Percentiles rank a stretch among this genome's conserved stretches.
These are phyloP conservation scores for Dryadomyces sulphureus DNA, from an alignment of 2,329 filamentous ascomycete genomes.

Conservation along the genomic window DNA sequence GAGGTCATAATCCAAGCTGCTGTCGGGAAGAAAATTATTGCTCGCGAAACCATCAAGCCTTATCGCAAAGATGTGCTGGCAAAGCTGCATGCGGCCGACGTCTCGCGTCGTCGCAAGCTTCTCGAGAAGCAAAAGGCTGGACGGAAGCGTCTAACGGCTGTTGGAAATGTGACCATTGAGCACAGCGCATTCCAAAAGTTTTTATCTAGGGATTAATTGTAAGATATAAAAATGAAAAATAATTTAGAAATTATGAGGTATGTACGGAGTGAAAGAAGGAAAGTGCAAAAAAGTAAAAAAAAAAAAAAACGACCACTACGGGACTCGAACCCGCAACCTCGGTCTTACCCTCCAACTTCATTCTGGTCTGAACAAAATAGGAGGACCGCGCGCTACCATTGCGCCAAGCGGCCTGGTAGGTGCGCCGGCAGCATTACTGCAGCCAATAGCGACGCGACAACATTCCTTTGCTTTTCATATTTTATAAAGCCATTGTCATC, in stretches of 20 bases:
- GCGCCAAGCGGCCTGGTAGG: constrained; percentile 13
- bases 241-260: background rate
- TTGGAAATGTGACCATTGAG: constrained; percentile 91
- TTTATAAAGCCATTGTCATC: constrained; percentile 8
- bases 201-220: constrained; percentile 45
- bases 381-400: constrained; percentile 15
- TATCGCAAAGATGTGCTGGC: constrained; percentile 90
- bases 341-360: constrained; percentile 11
- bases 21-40: constrained; percentile 68
- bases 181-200: constrained; percentile 93
- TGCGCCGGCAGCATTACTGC: constrained; percentile 1
- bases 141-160: constrained; percentile 67
- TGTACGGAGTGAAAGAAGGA: background rate
- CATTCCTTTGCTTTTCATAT: background rate
- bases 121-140: constrained; percentile 96
- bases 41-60: constrained; percentile 87
- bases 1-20: constrained; percentile 92
- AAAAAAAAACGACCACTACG: constrained; percentile 12
- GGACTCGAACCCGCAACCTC: constrained; percentile 15
- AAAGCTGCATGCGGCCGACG: constrained; percentile 85
- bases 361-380: constrained; percentile 11
- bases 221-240: background rate
- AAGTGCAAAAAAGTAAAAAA: background rate
- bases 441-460: constrained; percentile 11
- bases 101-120: constrained; percentile 68